Conservation (phyloP, 257 asterid genomes). For the Nicotiana noctiflora region DNA sequence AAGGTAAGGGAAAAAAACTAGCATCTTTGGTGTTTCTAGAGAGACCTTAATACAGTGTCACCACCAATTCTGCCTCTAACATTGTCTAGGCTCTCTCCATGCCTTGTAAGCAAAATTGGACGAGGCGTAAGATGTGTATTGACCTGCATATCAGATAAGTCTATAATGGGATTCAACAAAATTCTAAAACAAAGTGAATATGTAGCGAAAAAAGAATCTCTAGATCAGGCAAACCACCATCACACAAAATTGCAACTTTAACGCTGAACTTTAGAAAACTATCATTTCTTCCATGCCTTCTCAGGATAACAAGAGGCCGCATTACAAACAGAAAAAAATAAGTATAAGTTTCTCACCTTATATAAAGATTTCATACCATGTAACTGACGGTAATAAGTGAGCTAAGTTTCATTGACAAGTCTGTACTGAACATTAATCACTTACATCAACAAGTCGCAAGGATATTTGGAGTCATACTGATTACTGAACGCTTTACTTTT, state of each 20-base stretch:
- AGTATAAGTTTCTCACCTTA: too few relatives aligned
- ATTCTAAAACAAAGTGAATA: background rate
- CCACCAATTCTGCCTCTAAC: conserved; percentile 99
- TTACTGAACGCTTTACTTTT: too few relatives aligned
- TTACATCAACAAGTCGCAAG: background rate
- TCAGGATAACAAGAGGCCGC: background rate
- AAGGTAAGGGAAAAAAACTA: too few relatives aligned
- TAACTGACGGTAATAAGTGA: too few relatives aligned
- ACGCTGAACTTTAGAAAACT: background rate
- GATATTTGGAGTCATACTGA: background rate
- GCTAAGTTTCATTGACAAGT: too few relatives aligned
- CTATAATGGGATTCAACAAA: background rate
- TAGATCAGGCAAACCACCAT: background rate
- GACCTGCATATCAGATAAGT: conserved; percentile 46
- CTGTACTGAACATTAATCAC: too few relatives aligned
- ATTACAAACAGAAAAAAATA: background rate
- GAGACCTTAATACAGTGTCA: conserved; percentile 80
- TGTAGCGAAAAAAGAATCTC: background rate
- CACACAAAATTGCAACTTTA: background rate
- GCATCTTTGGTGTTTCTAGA: background rate
- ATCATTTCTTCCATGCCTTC: background rate
- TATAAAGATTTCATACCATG: too few relatives aligned
- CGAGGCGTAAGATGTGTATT: conserved; percentile 99
- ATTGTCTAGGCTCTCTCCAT: conserved; percentile 92
- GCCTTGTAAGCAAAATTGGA: conserved; percentile 96